Base-by-base conservation (phyloP, 1,284 basidiomycete species). In the Cutaneotrichosporon mucoides region DNA sequence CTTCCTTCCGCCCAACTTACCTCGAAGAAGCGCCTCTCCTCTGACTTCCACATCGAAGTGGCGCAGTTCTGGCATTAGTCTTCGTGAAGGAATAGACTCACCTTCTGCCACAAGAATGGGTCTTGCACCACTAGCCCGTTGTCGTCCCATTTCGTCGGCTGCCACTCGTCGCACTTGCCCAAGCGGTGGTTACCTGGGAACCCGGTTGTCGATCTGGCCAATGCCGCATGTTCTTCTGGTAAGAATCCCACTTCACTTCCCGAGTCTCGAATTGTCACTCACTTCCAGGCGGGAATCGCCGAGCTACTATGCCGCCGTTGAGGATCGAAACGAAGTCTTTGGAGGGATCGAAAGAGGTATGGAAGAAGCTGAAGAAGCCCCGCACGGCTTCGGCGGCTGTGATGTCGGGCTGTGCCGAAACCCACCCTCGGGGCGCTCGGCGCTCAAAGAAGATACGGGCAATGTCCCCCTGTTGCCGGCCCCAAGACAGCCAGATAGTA, bases 61-160 rank as follows among this genome's bases (percentile, higher is more conserved):
- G 68, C 65, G 36, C 66, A 68, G 57, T 69, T 69, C 68, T 69
- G 55, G 2, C 5, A 24, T 24, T 64, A 24, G 24, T 33, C 15
- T 44, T n/a, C 24, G 13, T 45, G 8, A 34, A 1, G 16, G 8
- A 3, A 35, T 2, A 13, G 61, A 24, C 70, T 59, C 54, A 78
- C 77, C 71, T 79, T 79, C 42, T 69, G 63, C 67, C 73, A 74
- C 40, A 79, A 64, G 62, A 79, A 77, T 2, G 77, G 77, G 58
- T 79, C 78, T 56, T 78, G 78, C 1, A 78, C 73, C 11, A 78
- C 67, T 12, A 79, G 46, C 35, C 47, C 49, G 37, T 64, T 63
- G 51, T 69, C 63, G 6, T 56, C 57, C 77, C 77, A 79, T 37
- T 62, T 64, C 12, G 59, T 54, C 6, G 73, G 76, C 58, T 76